These are phyloP conservation scores for Pichia ethanolica DNA, from an alignment of 805 yeast genomes.

Conservation along the genomic window DNA sequence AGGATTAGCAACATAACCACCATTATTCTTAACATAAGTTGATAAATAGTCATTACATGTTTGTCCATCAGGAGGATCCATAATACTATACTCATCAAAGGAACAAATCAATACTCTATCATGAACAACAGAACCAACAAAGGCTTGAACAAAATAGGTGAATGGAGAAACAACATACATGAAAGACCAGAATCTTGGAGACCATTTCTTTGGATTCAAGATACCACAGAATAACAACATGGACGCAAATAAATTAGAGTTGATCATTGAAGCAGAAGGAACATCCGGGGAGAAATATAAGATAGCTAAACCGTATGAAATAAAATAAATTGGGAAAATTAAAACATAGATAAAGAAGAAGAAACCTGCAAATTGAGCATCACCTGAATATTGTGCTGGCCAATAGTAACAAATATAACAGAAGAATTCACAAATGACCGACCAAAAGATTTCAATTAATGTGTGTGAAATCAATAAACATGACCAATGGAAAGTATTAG, in stretches of 20 bases:
- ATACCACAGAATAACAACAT: constrained; percentile 63
- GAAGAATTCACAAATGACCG: constrained; percentile 40
- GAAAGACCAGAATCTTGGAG: constrained; percentile 80
- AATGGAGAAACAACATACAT: constrained; percentile 68
- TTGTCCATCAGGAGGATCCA: constrained; percentile 54
- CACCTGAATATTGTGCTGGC: constrained; percentile 30
- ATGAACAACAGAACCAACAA: constrained; percentile 44
- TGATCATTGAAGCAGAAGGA: constrained; percentile 56
- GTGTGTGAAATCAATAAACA: constrained; percentile 46
- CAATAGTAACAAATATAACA: constrained; percentile 35
- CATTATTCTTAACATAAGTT: constrained; percentile 30
- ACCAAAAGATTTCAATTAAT: constrained; percentile 56
- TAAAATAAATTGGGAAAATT: constrained; percentile 39
- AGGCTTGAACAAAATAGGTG: constrained; percentile 60
- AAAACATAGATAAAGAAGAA: constrained; percentile 30
- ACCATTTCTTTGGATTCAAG: constrained; percentile 44
- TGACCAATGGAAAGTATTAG: constrained; percentile 70
- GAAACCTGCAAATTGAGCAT: constrained; percentile 40
- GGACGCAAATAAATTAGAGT: constrained; percentile 50
- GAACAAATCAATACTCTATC: constrained; percentile 43
- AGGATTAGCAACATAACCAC: constrained; percentile 55
- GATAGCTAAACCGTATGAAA: constrained; percentile 47
- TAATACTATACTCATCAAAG: constrained; percentile 38
- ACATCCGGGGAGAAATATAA: constrained; percentile 57
- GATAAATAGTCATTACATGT: constrained; percentile 54